phyloP scores from a whole-genome alignment of 352 stramenopile genomes.

The Thalassiosira ordinaria region DNA sequence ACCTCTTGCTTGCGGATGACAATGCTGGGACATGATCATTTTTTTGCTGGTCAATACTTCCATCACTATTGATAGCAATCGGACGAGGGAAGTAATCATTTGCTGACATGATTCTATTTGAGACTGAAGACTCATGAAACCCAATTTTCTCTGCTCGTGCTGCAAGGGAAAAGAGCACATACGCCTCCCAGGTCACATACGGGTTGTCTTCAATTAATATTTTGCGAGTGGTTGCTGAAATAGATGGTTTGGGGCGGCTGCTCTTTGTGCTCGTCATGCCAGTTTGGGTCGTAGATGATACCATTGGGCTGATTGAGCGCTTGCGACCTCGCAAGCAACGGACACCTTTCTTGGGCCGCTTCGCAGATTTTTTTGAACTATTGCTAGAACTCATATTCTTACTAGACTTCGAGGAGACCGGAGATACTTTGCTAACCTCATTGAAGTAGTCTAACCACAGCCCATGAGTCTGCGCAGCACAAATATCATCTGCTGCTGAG shows the following conservation, averaged over 20 bases:
- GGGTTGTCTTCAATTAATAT: conserved; percentile 30
- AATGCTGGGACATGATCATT: conserved; percentile 1
- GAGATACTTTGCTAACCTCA: conserved; percentile 5
- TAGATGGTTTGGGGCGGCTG: background rate
- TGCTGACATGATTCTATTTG: background rate
- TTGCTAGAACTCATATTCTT: too few species aligned
- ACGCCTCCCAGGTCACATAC: conserved; percentile 52
- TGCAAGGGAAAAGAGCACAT: conserved; percentile 47
- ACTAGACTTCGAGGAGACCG: background rate
- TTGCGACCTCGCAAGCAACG: conserved; percentile 42
- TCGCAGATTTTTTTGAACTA: background rate
- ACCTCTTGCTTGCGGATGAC: background rate
- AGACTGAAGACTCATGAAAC: background rate
- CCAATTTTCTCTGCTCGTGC: conserved; percentile 16
- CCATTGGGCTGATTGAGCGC: conserved; percentile 46
- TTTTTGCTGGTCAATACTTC: conserved; percentile 1
- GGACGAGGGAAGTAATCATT: conserved; percentile 39
- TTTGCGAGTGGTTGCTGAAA: conserved; percentile 19
- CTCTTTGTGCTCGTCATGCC: background rate
- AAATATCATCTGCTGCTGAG: conserved; percentile 17
- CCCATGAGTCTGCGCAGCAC: conserved; percentile 5
- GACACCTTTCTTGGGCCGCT: conserved; percentile 20
- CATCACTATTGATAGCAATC: conserved; percentile 17
- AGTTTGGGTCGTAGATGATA: conserved; percentile 27
- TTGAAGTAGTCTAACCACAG: conserved; percentile 48